Base-by-base conservation (phyloP, 257 asterid species). In the Paulownia fortunei region DNA sequence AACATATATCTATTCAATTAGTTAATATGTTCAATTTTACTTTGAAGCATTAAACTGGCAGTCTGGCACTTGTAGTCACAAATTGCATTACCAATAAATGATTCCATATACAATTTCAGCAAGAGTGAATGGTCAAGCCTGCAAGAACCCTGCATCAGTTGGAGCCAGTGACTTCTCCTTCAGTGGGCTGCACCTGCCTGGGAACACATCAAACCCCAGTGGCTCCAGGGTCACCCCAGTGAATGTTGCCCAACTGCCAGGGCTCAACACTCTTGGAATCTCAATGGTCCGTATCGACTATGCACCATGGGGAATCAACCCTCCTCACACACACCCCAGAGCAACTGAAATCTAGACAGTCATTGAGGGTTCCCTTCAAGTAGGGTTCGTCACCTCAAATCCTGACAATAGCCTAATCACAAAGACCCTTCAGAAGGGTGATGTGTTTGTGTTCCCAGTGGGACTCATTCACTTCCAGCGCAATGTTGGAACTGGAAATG, bases 321-420 rank as follows among this genome's bases (percentile, higher is more conserved):
- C 87, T 3, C 87, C 87, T 0, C 88, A 84, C 82, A 84, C 85
- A 7, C 88, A 84, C 80, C 88, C 85, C 4, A 52, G 85, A 59
- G 86, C 88, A 61, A 75, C 86, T 9, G 85, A 84, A 76, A 75
- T 84, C 77, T 47, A 81, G 68, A 78, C 78, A 0, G 88, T 84
- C 2, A n/a, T 81, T 3, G 78, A 84, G 16, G 86, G 88, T 0
- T 73, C 82, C 5, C 82, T 84, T 0, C 36, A 84, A 10, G 88
- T 84, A 0, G 88, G 87, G 1, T 81, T 84, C 4, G 61, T 84
- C 8, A 81, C 80, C 8, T 84, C 88, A 0, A 84, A 81, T 44
- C 86, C 86, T 2, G 79, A 37, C 7, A 84, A 85, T 15, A 15
- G n/a, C 30, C 80, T 58, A 32, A 72, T 68, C 58, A 73, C 73